Evolutionary conservation across 371 early-diverging fungal genomes (phyloP).

Genomic region (Blyttiomyces sp.): DNA sequence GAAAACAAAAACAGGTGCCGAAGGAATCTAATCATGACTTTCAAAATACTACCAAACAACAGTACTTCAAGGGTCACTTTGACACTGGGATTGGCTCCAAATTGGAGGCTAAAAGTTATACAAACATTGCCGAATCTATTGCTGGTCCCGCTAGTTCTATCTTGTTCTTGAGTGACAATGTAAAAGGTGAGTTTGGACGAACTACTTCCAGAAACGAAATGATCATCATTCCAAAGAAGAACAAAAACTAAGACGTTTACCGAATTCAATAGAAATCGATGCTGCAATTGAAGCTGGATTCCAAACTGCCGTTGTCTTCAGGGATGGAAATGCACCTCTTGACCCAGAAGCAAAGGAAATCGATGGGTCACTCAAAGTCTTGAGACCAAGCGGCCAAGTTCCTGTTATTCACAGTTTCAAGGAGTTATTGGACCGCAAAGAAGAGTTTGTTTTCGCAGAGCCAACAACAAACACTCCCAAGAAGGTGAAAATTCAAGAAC

Average conservation of each 20-base stretch:
- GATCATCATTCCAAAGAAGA: not conserved
- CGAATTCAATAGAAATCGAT: constrained; percentile 56
- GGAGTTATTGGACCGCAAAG: not conserved
- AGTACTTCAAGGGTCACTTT: constrained; percentile 82
- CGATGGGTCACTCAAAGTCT: not conserved
- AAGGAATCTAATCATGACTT: too few species aligned
- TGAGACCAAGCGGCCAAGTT: not conserved
- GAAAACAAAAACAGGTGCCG: too few species aligned
- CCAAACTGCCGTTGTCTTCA: constrained; percentile 66
- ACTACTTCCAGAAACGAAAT: not conserved
- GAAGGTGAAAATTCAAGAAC: not conserved
- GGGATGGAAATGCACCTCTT: constrained; percentile 69
- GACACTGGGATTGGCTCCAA: constrained; percentile 86
- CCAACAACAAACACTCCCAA: not conserved
- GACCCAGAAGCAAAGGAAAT: constrained; percentile 10
- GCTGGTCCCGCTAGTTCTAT: constrained; percentile 50
- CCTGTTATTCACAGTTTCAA: constrained; percentile 1
- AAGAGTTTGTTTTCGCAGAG: not conserved
- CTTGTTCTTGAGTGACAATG: constrained; percentile 84
- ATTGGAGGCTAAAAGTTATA: constrained; percentile 64
- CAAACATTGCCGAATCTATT: constrained; percentile 68
- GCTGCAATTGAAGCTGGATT: constrained; percentile 76
- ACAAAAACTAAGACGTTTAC: not conserved
- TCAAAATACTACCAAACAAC: too few species aligned
- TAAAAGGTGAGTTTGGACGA: constrained; percentile 56